Conservation (phyloP, 108 stramenopile genomes). For the Tribonema minus region DNA sequence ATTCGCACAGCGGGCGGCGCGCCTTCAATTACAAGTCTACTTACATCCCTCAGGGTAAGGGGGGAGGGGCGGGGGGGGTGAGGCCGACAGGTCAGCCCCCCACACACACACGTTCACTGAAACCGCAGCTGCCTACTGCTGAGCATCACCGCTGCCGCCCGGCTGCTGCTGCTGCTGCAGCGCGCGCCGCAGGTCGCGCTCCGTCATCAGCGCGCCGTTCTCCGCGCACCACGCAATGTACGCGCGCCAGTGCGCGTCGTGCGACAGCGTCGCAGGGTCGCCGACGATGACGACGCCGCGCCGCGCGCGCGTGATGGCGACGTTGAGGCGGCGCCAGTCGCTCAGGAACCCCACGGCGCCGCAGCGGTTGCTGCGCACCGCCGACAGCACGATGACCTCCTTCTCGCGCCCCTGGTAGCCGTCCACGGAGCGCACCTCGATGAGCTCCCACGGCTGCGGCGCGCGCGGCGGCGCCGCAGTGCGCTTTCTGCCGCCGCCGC, state of each 20-base stretch:
- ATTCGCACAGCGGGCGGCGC: too few species aligned
- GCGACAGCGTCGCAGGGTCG: conserved; percentile 34
- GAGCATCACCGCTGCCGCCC: too few species aligned
- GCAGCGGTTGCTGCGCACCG: conserved; percentile 39
- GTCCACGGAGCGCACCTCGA: conserved; percentile 50
- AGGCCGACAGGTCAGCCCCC: too few species aligned
- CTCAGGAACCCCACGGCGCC: conserved; percentile 45
- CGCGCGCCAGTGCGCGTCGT: conserved; percentile 36
- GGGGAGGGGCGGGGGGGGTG: too few species aligned
- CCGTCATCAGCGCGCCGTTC: conserved; percentile 13
- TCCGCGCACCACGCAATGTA: conserved; percentile 27
- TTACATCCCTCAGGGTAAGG: too few species aligned
- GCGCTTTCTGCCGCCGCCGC: background rate
- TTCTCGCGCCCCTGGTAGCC: conserved; percentile 54
- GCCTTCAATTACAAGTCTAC: too few species aligned
- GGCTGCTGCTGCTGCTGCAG: too few species aligned
- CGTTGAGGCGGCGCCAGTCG: conserved; percentile 52
- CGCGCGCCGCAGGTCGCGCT: conserved; percentile 8
- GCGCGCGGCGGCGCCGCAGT: background rate
- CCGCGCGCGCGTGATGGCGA: conserved; percentile 50
- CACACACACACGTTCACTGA: too few species aligned
- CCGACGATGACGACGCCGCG: conserved; percentile 42
- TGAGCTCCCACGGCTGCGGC: background rate
- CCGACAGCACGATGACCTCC: conserved; percentile 49
- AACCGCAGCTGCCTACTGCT: too few species aligned